Conservation (phyloP, 371 early-diverging fungal species). For the Nosema muscidifuracis region DNA sequence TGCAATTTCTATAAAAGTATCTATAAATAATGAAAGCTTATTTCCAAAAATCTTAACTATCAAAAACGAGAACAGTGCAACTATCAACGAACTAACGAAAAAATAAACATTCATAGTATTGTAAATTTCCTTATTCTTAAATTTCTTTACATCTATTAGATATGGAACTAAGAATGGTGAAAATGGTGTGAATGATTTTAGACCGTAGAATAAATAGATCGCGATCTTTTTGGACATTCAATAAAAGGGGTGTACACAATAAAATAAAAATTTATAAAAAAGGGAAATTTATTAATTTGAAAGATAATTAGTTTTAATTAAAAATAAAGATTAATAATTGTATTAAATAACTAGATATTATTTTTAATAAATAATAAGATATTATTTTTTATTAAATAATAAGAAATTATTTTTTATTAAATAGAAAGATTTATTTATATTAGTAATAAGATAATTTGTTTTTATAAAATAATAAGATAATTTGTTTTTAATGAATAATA, state of each 20-base stretch:
- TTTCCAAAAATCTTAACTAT: conserved; percentile 44
- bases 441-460: too few relatives aligned
- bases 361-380: too few relatives aligned
- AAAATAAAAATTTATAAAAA: background rate
- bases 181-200: conserved; percentile 54
- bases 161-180: conserved; percentile 55
- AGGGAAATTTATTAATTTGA: background rate
- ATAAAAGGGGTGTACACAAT: background rate
- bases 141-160: conserved; percentile 53
- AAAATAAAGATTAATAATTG: background rate
- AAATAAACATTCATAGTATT: conserved; percentile 51
- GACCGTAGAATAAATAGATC: conserved; percentile 14
- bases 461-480: too few relatives aligned
- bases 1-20: conserved; percentile 42
- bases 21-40: conserved; percentile 29
- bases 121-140: conserved; percentile 52
- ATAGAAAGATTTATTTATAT: too few relatives aligned
- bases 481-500: too few relatives aligned
- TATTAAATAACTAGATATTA: too few relatives aligned
- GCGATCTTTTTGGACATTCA: background rate
- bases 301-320: background rate
- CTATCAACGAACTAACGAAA: conserved; percentile 44
- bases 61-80: conserved; percentile 41
- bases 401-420: too few relatives aligned
- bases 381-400: too few relatives aligned